Evolutionary conservation across 2,329 filamentous ascomycete genomes (phyloP).

Genomic region (Coniochaeta sp.): DNA sequence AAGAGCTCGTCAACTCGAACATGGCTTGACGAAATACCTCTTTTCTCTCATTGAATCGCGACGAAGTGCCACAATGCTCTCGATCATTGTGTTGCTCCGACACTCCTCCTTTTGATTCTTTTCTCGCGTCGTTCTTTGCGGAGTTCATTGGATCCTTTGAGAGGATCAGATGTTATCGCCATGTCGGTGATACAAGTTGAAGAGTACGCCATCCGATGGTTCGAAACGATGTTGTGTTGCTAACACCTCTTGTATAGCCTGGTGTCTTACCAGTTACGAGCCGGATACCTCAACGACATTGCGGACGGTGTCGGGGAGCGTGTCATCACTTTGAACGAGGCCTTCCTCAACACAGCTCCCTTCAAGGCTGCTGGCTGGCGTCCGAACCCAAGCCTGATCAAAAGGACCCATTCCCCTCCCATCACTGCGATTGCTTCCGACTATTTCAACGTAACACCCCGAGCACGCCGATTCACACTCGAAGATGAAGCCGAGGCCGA

Average conservation of each 20-base stretch:
- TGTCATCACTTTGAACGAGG: conserved; percentile 73
- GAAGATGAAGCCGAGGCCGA: conserved; percentile 68
- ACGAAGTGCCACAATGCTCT: not conserved
- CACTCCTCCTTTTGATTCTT: not conserved
- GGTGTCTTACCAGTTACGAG: conserved; percentile 74
- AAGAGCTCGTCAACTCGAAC: not conserved
- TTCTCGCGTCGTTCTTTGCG: not conserved
- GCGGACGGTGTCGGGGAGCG: conserved; percentile 81
- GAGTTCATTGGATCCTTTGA: not conserved
- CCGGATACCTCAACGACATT: conserved; percentile 71
- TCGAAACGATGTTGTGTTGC: not conserved
- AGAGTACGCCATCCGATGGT: conserved; percentile 24
- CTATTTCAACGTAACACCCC: conserved; percentile 68
- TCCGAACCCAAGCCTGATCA: conserved; percentile 65
- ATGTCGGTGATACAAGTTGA: conserved; percentile 39
- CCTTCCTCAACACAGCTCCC: conserved; percentile 69
- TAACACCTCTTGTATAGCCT: conserved; percentile 42
- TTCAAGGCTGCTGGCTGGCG: conserved; percentile 82
- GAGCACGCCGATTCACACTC: conserved; percentile 54
- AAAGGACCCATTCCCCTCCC: conserved; percentile 77
- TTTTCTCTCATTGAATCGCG: not conserved
- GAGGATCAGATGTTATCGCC: not conserved
- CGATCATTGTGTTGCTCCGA: not conserved
- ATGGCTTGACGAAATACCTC: not conserved
- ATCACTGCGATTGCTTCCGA: conserved; percentile 78